Evolutionary conservation across 352 stramenopile genomes (phyloP).

Genomic region (Globisporangium ultimum): DNA sequence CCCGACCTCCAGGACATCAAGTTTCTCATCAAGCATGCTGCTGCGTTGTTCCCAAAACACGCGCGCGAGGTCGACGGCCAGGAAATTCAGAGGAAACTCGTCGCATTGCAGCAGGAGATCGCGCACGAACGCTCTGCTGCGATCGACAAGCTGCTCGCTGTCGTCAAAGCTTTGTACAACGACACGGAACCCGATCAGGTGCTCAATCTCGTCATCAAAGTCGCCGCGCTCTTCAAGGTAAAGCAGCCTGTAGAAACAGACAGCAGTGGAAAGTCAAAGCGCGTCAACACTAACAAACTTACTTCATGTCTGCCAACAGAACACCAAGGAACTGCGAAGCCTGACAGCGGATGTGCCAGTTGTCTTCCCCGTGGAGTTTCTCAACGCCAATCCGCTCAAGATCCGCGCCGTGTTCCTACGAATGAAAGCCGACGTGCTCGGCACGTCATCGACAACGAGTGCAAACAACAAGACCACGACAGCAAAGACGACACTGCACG

Average conservation of each 20-base stretch:
- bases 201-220: conserved; percentile 36
- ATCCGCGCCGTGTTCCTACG: conserved; percentile 58
- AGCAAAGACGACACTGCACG: neutral
- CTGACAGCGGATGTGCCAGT: conserved; percentile 68
- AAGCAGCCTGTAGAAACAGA: too few relatives aligned
- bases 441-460: conserved; percentile 7
- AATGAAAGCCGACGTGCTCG: conserved; percentile 48
- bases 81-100: conserved; percentile 48
- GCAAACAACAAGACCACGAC: conserved; percentile 4
- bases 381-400: conserved; percentile 56
- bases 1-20: conserved; percentile 69
- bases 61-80: conserved; percentile 62
- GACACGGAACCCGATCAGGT: conserved; percentile 79
- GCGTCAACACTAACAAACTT: too few relatives aligned
- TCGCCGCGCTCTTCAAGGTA: conserved; percentile 77
- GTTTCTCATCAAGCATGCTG: conserved; percentile 77
- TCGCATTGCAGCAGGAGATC: conserved; percentile 66
- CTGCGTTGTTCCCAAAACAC: conserved; percentile 62
- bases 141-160: conserved; percentile 63
- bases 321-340: conserved; percentile 84
- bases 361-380: conserved; percentile 80
- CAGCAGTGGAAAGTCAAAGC: too few relatives aligned
- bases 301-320: conserved; percentile 22
- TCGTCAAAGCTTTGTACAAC: conserved; percentile 65
- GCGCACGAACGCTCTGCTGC: conserved; percentile 51